Evolutionary conservation across 257 asterid genomes (phyloP), one percentile per base, ranked within the genome.

Genomic region (Cynanchum wilfordii): DNA sequence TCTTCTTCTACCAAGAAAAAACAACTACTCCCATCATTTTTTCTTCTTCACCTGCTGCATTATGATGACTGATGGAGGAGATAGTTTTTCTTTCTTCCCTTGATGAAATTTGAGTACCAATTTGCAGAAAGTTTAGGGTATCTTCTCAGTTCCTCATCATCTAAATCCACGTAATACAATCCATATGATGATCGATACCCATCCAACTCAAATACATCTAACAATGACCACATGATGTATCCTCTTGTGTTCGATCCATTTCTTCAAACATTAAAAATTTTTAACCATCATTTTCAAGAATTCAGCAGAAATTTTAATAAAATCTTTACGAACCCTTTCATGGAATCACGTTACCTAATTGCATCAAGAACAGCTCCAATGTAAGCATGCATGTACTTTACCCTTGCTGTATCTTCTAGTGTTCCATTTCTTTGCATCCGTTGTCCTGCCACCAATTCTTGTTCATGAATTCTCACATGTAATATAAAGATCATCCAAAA

Each of bases 131-230:
- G 77, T 62, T 83, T 86, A 9, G 68, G 85, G 63, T 84, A 83
- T 76, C 89, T 73, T 38, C 4, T 81, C 16, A 81, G 45, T 20
- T 87, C 68, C 58, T 82, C 69, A 79, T 84, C 88, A 8, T 84
- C 85, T 77, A 87, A 77, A 84, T 88, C 90, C 0, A 88, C 90
- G 42, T 85, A 85, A 81, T 74, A 88, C 55, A 85, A 30, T 1
- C 91, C 95, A 30, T 63, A 89, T 7, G 80, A 75, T 7, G 57
- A 5, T 15, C 8, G 25, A 57, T 77, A 87, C 4, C 88, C 87
- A 36, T 25, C 72, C 74, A 89, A 56, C 81, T 89, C 96, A 16
- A 86, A 78, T 25, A 88, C 84, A 42, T 89, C 96, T 42, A 87
- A 77, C 80, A 87, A 84, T 30, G 84, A 40, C 96, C 93, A 89